phyloP scores from a whole-genome alignment of 192 early-diverging fungal genomes.

The Rhizophagus clarus region DNA sequence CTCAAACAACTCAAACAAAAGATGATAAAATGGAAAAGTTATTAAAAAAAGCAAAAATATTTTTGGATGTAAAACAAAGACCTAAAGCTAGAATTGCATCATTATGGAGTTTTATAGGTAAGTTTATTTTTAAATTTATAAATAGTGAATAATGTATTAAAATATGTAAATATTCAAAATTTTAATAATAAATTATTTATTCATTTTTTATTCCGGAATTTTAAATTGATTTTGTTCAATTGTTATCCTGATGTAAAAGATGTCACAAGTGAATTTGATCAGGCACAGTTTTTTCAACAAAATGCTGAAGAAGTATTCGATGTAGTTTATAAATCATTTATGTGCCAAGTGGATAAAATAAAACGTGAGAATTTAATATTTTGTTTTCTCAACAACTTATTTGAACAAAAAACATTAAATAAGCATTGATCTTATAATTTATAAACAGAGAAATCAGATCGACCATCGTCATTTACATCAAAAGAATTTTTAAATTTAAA shows the following conservation, averaged over 20 bases:
- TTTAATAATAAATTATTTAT: background rate
- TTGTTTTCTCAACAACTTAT: background rate
- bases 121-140: background rate
- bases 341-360: slow-evolving; percentile 77
- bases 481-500: slow-evolving; percentile 72
- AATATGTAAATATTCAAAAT: background rate
- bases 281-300: slow-evolving; percentile 79
- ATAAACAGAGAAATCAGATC: slow-evolving; percentile 50
- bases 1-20: slow-evolving; percentile 15
- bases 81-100: slow-evolving; percentile 65
- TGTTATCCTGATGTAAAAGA: slow-evolving; percentile 41
- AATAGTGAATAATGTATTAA: background rate
- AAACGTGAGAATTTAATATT: slow-evolving; percentile 52
- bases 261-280: slow-evolving; percentile 66
- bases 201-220: background rate
- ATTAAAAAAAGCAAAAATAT: slow-evolving; percentile 71
- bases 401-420: background rate
- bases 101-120: slow-evolving; percentile 74
- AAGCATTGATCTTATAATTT: background rate
- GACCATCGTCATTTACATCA: slow-evolving; percentile 49
- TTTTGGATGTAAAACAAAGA: slow-evolving; percentile 79
- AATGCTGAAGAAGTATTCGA: slow-evolving; percentile 68
- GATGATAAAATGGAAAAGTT: slow-evolving; percentile 61
- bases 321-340: slow-evolving; percentile 69
- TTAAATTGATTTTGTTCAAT: background rate